Percentiles rank a stretch among this genome's conserved stretches.
phyloP scores from a whole-genome alignment of 2,329 filamentous ascomycete genomes.

The Scopulariopsis brevicaulis region DNA sequence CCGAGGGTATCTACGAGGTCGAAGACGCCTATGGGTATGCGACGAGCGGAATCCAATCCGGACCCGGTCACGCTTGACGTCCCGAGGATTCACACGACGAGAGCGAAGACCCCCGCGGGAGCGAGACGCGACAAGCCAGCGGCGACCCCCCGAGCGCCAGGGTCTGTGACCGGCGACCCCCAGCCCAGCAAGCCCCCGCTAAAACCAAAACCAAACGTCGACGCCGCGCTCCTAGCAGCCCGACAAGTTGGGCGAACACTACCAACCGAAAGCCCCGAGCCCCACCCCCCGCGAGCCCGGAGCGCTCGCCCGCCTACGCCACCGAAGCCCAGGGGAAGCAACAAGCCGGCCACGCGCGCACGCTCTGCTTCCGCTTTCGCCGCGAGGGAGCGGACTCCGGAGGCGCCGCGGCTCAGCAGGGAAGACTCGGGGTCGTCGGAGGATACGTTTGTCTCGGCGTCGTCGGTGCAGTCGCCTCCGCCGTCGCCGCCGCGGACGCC shows the following conservation, averaged over 20 bases:
- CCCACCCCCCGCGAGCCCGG: neutral
- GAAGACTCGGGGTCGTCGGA: slow-evolving; percentile 25
- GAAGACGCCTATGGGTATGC: too few species aligned
- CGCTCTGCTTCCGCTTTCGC: neutral
- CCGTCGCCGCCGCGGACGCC: slow-evolving; percentile 14
- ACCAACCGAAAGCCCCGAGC: neutral
- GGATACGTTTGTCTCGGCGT: slow-evolving; percentile 32
- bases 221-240: neutral
- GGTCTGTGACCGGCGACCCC: neutral
- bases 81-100: neutral
- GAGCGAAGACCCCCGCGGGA: slow-evolving; percentile 1
- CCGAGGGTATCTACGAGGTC: slow-evolving; percentile 5
- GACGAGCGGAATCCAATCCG: too few species aligned
- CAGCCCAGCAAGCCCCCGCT: neutral
- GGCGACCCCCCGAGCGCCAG: slow-evolving; percentile 18
- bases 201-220: neutral
- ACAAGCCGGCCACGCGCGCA: neutral
- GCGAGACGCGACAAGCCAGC: slow-evolving; percentile 4
- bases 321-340: slow-evolving; percentile 18
- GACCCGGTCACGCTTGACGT: neutral
- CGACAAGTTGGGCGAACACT: neutral
- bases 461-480: slow-evolving; percentile 20
- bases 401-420: slow-evolving; percentile 7
- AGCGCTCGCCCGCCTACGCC: slow-evolving; percentile 20
- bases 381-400: neutral